Conservation (phyloP, 352 stramenopile species). For the Aphanomyces astaci region DNA sequence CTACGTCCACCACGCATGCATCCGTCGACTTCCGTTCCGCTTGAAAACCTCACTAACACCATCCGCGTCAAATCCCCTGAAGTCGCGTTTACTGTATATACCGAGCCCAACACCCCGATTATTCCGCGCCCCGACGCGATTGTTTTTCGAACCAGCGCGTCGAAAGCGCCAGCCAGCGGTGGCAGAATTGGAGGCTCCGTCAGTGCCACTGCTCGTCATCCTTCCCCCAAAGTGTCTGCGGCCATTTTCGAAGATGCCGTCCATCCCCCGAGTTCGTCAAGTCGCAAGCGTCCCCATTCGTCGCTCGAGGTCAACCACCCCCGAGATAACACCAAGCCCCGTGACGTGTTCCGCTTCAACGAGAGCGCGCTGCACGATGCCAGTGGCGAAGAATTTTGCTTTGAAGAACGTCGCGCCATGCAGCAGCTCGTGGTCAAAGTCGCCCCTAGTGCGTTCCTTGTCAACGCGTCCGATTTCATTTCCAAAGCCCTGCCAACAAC, state of each 20-base stretch:
- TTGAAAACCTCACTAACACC: slow-evolving; percentile 2
- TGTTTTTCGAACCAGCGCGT: not conserved
- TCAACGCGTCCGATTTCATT: not conserved
- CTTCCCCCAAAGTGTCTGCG: no score
- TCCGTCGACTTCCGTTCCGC: not conserved
- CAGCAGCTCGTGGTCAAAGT: not conserved
- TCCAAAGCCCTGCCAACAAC: not conserved
- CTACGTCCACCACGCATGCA: not conserved
- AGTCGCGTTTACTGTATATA: slow-evolving; percentile 1
- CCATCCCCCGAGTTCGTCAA: no score
- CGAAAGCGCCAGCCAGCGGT: not conserved
- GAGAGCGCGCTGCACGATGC: not conserved
- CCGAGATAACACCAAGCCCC: not conserved
- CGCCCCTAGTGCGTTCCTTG: slow-evolving; percentile 22
- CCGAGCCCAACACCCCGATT: not conserved
- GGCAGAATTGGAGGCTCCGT: not conserved
- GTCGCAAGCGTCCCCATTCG: not conserved
- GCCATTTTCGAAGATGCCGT: not conserved
- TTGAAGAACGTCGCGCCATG: slow-evolving; percentile 67
- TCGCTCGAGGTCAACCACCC: not conserved
- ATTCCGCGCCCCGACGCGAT: not conserved
- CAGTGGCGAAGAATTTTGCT: slow-evolving; percentile 46
- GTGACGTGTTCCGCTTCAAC: slow-evolving; percentile 7
- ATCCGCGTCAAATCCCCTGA: not conserved
- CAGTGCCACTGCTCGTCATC: not conserved